Evolutionary conservation across 139 green algal species (phyloP).

Genomic region (Tetradesmus lagerheimii): DNA sequence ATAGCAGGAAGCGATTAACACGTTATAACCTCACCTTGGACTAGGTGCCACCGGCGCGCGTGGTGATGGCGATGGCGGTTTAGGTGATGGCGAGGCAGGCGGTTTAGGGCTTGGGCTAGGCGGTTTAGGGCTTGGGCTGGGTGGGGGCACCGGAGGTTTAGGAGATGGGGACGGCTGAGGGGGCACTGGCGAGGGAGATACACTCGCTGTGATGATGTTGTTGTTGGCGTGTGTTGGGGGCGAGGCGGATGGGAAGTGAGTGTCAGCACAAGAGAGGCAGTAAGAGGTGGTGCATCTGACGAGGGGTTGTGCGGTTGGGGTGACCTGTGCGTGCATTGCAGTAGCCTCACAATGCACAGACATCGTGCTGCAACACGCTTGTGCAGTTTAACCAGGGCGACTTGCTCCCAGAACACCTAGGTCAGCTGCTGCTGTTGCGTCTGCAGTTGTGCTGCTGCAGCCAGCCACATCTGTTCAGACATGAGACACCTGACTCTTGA

Average conservation of each 20-base stretch:
- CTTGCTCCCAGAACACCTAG: no score
- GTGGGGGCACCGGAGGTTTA: not conserved
- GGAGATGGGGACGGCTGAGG: conserved; percentile 3
- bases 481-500: not conserved
- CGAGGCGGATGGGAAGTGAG: not conserved
- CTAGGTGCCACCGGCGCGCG: no score
- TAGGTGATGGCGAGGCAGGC: not conserved
- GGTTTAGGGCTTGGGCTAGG: not conserved
- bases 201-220: not conserved
- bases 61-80: no score
- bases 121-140: not conserved
- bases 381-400: no score
- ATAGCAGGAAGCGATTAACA: no score
- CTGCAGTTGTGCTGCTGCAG: not conserved
- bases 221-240: not conserved
- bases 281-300: not conserved
- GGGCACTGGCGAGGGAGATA: not conserved
- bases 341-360: no score
- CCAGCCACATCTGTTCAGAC: not conserved
- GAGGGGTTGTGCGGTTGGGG: no score
- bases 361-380: no score
- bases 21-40: no score
- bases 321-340: no score
- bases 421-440: not conserved
- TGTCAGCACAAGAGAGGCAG: not conserved